Percentiles rank a stretch among this genome's conserved stretches.
These are phyloP conservation scores for Beauveria sp. DNA, from an alignment of 2,329 filamentous ascomycete species.

Conservation along the genomic window DNA sequence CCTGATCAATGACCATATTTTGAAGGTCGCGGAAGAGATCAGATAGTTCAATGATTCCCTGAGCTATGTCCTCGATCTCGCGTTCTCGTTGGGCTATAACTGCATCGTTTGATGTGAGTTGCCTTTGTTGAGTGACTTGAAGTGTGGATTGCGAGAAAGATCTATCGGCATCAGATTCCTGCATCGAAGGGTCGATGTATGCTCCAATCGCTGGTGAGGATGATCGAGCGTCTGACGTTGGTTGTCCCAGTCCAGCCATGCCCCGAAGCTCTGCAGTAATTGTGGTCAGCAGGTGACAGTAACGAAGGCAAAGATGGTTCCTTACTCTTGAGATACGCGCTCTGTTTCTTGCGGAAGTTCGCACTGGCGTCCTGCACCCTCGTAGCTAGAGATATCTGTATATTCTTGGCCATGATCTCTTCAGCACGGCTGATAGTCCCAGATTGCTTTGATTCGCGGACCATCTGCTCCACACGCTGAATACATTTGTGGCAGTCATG, in stretches of 20 bases:
- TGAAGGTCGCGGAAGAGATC: conserved; percentile 97
- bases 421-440: conserved; percentile 73
- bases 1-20: conserved; percentile 88
- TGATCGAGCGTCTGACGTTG: conserved; percentile 44
- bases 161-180: conserved; percentile 90
- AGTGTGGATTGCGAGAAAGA: conserved; percentile 86
- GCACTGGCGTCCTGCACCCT: conserved; percentile 89
- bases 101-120: conserved; percentile 68
- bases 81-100: conserved; percentile 86
- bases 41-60: conserved; percentile 93
- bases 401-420: conserved; percentile 92
- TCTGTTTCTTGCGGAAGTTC: conserved; percentile 93
- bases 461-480: conserved; percentile 79
- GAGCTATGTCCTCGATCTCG: conserved; percentile 96
- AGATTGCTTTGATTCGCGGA: conserved; percentile 67
- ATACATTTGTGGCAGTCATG: conserved; percentile 87
- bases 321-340: conserved; percentile 86
- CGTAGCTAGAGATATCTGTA: conserved; percentile 83
- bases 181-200: conserved; percentile 78
- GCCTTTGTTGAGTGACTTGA: conserved; percentile 65
- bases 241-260: conserved; percentile 51
- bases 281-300: not conserved
- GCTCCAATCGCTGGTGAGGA: conserved; percentile 41
- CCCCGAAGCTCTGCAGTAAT: conserved; percentile 60
- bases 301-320: not conserved